Evolutionary conservation across 352 stramenopile species (phyloP).

Genomic region (Globisporangium iwayamae): DNA sequence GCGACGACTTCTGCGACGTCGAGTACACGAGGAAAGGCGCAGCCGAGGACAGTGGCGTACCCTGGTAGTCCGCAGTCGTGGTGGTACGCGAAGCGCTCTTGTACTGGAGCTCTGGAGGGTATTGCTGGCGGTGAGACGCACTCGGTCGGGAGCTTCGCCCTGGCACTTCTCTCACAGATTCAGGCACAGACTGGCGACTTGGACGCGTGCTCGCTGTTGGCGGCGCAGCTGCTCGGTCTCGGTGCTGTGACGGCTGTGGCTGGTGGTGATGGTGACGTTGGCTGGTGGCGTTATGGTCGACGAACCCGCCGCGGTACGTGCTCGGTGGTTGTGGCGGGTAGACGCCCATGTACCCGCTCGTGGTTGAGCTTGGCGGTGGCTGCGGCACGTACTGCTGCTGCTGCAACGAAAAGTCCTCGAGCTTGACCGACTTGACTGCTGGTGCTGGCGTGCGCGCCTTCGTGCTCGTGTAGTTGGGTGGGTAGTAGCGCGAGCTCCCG

Average conservation of each 20-base stretch:
- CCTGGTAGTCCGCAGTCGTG: constrained; percentile 23
- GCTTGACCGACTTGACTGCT: constrained; percentile 32
- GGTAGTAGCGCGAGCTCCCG: constrained; percentile 32
- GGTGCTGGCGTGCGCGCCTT: constrained; percentile 11
- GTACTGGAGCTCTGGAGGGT: constrained; percentile 32
- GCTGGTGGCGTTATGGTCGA: constrained; percentile 4
- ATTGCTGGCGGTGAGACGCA: constrained; percentile 19
- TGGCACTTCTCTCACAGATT: constrained; percentile 13
- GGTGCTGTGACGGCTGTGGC: constrained; percentile 10
- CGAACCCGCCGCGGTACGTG: background rate
- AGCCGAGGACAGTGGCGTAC: constrained; percentile 33
- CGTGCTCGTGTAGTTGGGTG: constrained; percentile 25
- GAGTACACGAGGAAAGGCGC: constrained; percentile 48
- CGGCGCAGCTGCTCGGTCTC: constrained; percentile 8
- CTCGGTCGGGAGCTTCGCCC: constrained; percentile 6
- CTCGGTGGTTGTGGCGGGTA: constrained; percentile 12
- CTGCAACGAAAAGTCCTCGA: constrained; percentile 30
- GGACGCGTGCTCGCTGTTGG: constrained; percentile 10
- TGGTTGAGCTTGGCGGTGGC: constrained; percentile 14
- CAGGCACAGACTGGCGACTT: constrained; percentile 18
- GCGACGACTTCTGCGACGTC: constrained; percentile 9
- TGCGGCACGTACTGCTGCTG: constrained; percentile 15
- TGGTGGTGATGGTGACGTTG: constrained; percentile 8
- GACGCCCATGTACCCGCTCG: constrained; percentile 21
- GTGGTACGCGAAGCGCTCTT: constrained; percentile 31